Evolutionary conservation across 805 yeast genomes (phyloP), one percentile per base, ranked within the genome.

Genomic region (Ogataea paradorogensis): DNA sequence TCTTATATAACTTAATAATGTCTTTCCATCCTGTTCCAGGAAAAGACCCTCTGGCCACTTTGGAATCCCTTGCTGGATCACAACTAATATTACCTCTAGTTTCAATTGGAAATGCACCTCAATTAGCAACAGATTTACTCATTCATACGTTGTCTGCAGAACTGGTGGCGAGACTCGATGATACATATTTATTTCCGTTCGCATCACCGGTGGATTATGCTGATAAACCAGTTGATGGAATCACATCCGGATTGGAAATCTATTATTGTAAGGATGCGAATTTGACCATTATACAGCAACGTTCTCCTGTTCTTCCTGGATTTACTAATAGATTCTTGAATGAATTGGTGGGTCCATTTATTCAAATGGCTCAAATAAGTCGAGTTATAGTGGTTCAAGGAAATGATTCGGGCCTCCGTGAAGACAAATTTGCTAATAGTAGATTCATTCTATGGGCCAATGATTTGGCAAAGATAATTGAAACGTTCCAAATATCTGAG

Each of bases 31-130:
- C 55, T 7, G 28, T 49, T 4, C 47, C 45, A 3, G 43, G 39
- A 4, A 18, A 44, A 7, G 42, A 56, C 20, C 62, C 62, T 14
- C 11, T 58, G 13, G 52, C 46, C 3, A 47, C 44, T 4, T 40
- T 58, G 8, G 44, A 45, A 31, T 33, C 35, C 7, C 31, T 65
- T 2, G 34, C 50, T 5, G 63, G 61, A 30, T 61, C 76, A 1
- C 70, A 70, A 1, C 63, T 84, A n/a, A 56, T 91, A 1, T 29
- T 93, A 1, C 98, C 98, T 0, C 63, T 89, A 0, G 84, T 93
- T 0, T 79, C 96, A 3, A 74, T 86, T 5, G 98, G 95, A 7
- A 93, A 91, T 53, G 83, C 89, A 3, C 95, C 98, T 0, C 99
- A 93, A 59, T 65, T 91, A 34, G 63, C 90, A 0, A 61, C 75